These are phyloP conservation scores for Phytophthora quininea DNA, from an alignment of 352 stramenopile genomes.

Conservation along the genomic window DNA sequence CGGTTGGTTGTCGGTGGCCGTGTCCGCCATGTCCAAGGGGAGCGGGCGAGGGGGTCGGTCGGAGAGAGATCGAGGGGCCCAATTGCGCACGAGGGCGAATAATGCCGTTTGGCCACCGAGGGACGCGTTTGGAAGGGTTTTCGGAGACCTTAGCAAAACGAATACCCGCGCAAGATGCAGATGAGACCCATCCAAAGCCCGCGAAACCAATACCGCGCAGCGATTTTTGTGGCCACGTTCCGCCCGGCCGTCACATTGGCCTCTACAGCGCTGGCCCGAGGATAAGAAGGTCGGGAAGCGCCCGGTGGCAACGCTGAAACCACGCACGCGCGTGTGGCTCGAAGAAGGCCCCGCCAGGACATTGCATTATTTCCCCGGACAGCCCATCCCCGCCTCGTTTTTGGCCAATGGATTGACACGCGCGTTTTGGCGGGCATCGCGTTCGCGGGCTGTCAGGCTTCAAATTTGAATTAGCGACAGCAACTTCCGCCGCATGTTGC, in stretches of 20 bases:
- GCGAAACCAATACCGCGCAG: too few species aligned
- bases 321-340: conserved; percentile 22
- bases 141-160: neutral
- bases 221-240: conserved; percentile 14
- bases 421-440: too few species aligned
- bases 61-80: neutral
- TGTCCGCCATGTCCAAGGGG: conserved; percentile 28
- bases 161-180: too few species aligned
- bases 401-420: too few species aligned
- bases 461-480: neutral
- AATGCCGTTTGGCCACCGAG: conserved; percentile 27
- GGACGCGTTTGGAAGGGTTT: neutral
- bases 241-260: conserved; percentile 14
- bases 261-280: conserved; percentile 16
- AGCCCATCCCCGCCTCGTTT: neutral
- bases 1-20: conserved; percentile 36
- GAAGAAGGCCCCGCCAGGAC: neutral
- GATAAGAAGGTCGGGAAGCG: conserved; percentile 33
- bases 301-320: conserved; percentile 24
- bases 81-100: conserved; percentile 24
- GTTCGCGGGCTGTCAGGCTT: neutral
- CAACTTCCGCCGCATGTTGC: too few species aligned
- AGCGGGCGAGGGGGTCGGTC: neutral
- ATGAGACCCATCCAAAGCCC: too few species aligned
- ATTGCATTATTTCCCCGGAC: neutral